Evolutionary conservation across 1,139 yeast genomes (phyloP), one percentile per base, ranked within the genome.

Genomic region (Hansenula anomala): DNA sequence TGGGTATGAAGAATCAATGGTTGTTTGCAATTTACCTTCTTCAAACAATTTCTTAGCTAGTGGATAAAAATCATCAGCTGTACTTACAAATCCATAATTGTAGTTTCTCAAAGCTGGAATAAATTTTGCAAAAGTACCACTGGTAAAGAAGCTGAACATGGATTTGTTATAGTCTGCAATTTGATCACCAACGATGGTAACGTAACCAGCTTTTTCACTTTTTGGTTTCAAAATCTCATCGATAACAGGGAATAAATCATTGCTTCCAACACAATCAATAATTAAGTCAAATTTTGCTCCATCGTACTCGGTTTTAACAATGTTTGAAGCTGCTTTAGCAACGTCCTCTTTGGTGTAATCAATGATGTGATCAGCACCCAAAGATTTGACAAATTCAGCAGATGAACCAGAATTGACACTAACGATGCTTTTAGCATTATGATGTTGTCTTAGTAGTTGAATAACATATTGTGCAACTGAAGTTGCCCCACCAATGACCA

Each of bases 401-500:
- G 80, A 64, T 2, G 52, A 44, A 0, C 64, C 44, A 8, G 76
- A 71, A 47, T 77, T 71, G 4, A 72, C 63, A 17, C 70, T 66
- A 11, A 62, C 70, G 23, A 71, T 64, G 2, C 56, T 57, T 13
- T 55, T 52, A 15, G 60, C 67, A 2, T 69, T 65, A 46, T 64
- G 71, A n/a, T 58, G 56, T 34, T 61, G 50, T 45, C 69, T 70
- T 28, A 78, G 73, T 22, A 75, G 40, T 55, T 76, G 81, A 34
- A 75, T 65, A n/a, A 71, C 67, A 34, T 64, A 51, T 22, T 64
- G 56, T 12, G 80, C 80, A 16, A 75, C 70, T 37, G 75, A 67
- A 15, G 80, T 71, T 17, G 79, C 75, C 46, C 80, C 82, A 47
- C 80, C 80, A 75, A 79, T 73, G 31, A 76, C 66, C 40, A 75